Evolutionary conservation across 768 basidiomycete genomes (phyloP).

Genomic region (Termitomyces bulborhizus): DNA sequence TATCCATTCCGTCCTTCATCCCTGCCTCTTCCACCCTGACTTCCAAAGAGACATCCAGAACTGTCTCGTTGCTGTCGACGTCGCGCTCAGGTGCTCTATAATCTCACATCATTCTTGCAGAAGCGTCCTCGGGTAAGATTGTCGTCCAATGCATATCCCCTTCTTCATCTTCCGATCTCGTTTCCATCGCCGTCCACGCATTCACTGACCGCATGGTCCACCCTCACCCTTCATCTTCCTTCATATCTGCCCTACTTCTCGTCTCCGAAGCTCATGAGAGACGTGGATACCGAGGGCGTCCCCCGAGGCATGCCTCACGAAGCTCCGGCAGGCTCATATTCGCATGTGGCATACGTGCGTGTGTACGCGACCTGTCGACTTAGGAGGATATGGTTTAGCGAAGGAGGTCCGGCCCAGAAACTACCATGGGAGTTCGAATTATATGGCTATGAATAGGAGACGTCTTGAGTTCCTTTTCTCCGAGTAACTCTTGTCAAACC

Average conservation of each 20-base stretch:
- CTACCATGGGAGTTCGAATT: conserved; percentile 76
- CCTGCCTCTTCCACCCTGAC: neutral
- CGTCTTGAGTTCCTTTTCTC: neutral
- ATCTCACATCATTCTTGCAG: conserved; percentile 24
- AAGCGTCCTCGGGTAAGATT: conserved; percentile 47
- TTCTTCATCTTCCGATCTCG: conserved; percentile 66
- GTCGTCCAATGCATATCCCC: conserved; percentile 33
- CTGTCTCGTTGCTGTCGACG: no score
- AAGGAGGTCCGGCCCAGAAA: conserved; percentile 43
- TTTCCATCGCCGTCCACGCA: conserved; percentile 52
- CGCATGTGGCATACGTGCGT: conserved; percentile 66
- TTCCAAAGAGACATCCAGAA: neutral
- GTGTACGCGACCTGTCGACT: conserved; percentile 76
- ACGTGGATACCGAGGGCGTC: conserved; percentile 14
- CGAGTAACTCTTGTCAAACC: neutral
- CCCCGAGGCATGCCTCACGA: conserved; percentile 14
- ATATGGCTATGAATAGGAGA: conserved; percentile 28
- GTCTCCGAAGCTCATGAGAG: conserved; percentile 31
- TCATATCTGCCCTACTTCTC: conserved; percentile 57
- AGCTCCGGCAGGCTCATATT: conserved; percentile 49
- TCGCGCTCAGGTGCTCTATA: neutral
- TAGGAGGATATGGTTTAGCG: conserved; percentile 71
- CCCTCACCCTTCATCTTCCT: conserved; percentile 55
- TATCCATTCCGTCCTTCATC: neutral
- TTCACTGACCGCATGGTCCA: conserved; percentile 66